Evolutionary conservation across 2,329 filamentous ascomycete species (phyloP).

Genomic region (Nothophoma quercina): DNA sequence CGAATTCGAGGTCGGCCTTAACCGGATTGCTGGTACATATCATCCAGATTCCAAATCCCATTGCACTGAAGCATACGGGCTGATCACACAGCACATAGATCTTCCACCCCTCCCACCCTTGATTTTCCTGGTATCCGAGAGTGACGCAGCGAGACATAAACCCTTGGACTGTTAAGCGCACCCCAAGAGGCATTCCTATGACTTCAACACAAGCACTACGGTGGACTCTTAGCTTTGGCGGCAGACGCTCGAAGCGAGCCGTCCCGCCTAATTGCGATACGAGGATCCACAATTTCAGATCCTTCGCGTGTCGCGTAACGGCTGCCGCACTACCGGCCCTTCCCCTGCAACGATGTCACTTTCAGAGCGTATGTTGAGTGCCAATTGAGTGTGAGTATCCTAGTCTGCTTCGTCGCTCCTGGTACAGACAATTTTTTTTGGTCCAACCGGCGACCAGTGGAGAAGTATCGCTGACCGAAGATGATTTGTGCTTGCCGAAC

Average conservation of each 20-base stretch:
- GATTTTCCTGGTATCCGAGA: no score
- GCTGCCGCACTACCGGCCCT: conserved; percentile 1
- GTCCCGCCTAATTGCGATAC: conserved; percentile 6
- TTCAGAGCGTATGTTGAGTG: no score
- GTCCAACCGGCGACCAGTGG: no score
- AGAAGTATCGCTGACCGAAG: no score
- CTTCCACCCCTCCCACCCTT: neutral
- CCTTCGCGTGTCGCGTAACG: conserved; percentile 8
- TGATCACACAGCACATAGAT: neutral
- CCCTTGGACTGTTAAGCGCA: no score
- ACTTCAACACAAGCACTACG: neutral
- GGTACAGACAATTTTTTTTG: no score
- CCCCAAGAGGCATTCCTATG: no score
- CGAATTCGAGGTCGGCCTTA: neutral
- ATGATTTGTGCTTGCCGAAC: no score
- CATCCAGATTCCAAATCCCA: neutral
- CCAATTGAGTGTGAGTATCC: no score
- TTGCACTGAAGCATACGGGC: neutral
- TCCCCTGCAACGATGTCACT: neutral
- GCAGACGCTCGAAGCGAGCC: conserved; percentile 1
- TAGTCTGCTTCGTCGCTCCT: no score
- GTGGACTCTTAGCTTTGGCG: neutral
- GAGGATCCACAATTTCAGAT: conserved; percentile 3
- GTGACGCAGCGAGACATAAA: no score
- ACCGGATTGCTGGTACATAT: neutral